phyloP scores from a whole-genome alignment of 2,329 filamentous ascomycete genomes.

The Gliomastix tumulicola region DNA sequence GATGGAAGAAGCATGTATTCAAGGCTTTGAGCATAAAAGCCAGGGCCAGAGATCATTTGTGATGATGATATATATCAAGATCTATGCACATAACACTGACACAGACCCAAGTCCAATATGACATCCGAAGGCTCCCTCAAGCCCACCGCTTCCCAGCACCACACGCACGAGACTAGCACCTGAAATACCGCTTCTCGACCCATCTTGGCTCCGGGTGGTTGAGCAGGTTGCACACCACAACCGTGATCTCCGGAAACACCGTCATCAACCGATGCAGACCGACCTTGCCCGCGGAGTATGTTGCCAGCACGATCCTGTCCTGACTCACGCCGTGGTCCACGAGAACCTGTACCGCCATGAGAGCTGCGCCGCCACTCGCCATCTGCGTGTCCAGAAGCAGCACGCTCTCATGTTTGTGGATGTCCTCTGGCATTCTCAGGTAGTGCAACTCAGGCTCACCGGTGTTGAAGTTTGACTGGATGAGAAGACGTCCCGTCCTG shows the following conservation, averaged over 20 bases:
- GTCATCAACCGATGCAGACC: slow-evolving; percentile 79
- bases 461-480: slow-evolving; percentile 79
- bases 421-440: slow-evolving; percentile 68
- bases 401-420: slow-evolving; percentile 70
- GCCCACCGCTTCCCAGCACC: no score
- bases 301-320: slow-evolving; percentile 83
- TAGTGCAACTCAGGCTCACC: slow-evolving; percentile 93
- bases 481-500: slow-evolving; percentile 78
- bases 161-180: no score
- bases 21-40: neutral
- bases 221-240: slow-evolving; percentile 78
- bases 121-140: no score
- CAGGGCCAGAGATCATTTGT: neutral
- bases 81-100: no score
- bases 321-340: slow-evolving; percentile 87
- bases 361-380: slow-evolving; percentile 74
- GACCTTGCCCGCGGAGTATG: slow-evolving; percentile 79
- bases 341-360: slow-evolving; percentile 96
- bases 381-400: slow-evolving; percentile 90
- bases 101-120: no score
- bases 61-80: neutral
- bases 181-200: slow-evolving; percentile 85
- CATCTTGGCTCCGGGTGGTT: slow-evolving; percentile 79
- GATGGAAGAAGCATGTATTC: no score
- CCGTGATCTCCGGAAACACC: slow-evolving; percentile 80